Conservation (phyloP, 345 rosid genomes). For the Dovyalis caffra region DNA sequence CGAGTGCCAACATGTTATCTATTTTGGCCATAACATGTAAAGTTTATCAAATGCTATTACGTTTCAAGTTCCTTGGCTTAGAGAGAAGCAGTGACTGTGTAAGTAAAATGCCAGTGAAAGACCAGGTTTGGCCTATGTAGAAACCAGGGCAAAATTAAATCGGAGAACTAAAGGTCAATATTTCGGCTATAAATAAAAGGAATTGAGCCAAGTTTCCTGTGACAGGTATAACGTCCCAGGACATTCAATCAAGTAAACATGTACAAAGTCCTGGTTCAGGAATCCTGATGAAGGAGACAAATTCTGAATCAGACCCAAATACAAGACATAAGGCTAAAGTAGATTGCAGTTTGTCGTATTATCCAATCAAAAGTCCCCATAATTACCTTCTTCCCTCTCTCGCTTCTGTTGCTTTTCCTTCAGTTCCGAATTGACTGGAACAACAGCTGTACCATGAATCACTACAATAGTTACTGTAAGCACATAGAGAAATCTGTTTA, state of each 20-base stretch:
- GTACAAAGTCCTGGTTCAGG: neutral
- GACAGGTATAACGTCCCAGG: neutral
- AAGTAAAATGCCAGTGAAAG: neutral
- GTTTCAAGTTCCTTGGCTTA: neutral
- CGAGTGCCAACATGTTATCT: neutral
- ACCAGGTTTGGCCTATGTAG: conserved; percentile 2
- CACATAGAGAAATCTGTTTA: no score
- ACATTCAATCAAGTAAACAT: neutral
- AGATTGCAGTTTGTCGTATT: neutral
- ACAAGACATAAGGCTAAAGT: neutral
- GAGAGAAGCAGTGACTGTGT: neutral
- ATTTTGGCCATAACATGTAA: neutral
- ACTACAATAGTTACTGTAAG: neutral
- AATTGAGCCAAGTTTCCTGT: neutral
- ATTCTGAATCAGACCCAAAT: conserved; percentile 7
- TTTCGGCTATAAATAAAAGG: no score
- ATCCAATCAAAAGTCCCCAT: neutral
- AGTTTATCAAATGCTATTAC: no score
- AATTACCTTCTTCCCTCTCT: conserved; percentile 38
- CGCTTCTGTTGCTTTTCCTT: conserved; percentile 37
- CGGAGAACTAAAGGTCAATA: neutral
- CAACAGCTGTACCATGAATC: conserved; percentile 19
- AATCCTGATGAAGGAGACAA: neutral
- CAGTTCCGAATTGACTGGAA: conserved; percentile 26
- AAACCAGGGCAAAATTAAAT: no score